Base-by-base conservation (phyloP, 1,139 yeast species). In the Geotrichum armillariae region DNA sequence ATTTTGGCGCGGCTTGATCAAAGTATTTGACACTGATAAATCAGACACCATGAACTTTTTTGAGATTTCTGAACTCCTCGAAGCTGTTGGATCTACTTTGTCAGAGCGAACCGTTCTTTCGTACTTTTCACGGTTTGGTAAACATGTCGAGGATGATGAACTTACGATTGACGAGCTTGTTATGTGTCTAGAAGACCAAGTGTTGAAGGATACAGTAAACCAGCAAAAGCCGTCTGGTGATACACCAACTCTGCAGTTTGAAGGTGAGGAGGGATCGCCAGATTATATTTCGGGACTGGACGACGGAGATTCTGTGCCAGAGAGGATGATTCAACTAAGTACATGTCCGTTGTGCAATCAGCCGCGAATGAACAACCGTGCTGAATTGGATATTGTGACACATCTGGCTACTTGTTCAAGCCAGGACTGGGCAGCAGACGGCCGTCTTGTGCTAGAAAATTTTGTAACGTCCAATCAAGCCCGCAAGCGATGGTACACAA, bases 381-480 rank as follows among this genome's bases (percentile, higher is more conserved):
- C 77, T 49, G 83, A 83, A 59, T 60, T 77, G 40, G 95, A 89
- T 59, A 80, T 89, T 46, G 80, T 88, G 21, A 83, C 90, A 1
- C 99, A 93, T 70, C 77, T 91, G 56, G 94, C 96, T 0, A 80
- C 89, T 1, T 93, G 99, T 68, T 83, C 89, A 0, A 81, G 87
- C 21, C 82, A 82, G 54, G 87, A 84, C 58, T 85, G 91, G 84
- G 79, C 84, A 49, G 76, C 82, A 43, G 85, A 83, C 32, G 80
- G 82, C 55, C 80, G 83, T 58, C 65, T 86, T 16, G 68, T 87
- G 36, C 80, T 82, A 53, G 80, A 88, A 3, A 75, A 85, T 1
- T 91, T 82, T 63, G 93, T 88, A 1, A 81, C 96, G 0, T 80
- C 94, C 0, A 84, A 81, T 51, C 80, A 85, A 58, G 98, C 98